Conservation (phyloP, 208 protist genomes). For the Wallacemonas sp. region DNA sequence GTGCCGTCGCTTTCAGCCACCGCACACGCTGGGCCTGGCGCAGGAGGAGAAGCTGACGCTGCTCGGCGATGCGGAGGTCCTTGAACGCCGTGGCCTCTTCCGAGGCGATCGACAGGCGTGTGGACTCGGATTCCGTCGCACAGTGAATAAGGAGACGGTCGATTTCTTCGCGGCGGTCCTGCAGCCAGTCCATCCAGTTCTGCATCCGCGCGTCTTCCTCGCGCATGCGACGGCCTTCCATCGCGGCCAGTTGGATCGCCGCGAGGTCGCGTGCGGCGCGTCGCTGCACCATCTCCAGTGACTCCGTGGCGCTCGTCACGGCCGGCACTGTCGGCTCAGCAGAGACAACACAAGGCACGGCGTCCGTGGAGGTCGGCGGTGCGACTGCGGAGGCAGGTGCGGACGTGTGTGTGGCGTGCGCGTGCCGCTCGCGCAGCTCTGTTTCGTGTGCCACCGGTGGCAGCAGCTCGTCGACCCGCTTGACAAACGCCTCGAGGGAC, state of each 20-base stretch:
- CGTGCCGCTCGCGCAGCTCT: slow-evolving; percentile 1
- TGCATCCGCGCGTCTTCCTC: slow-evolving; percentile 46
- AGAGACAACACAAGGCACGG: no score
- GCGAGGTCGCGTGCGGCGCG: slow-evolving; percentile 34
- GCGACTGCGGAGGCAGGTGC: neutral
- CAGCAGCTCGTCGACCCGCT: slow-evolving; percentile 46
- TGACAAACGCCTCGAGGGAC: slow-evolving; percentile 50
- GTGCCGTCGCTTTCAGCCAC: slow-evolving; percentile 30
- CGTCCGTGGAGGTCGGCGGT: no score
- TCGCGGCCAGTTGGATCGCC: slow-evolving; percentile 27
- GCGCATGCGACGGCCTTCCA: slow-evolving; percentile 45
- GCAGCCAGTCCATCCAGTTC: slow-evolving; percentile 23
- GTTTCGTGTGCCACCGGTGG: slow-evolving; percentile 26
- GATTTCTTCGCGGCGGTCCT: slow-evolving; percentile 25
- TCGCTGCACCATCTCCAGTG: slow-evolving; percentile 23
- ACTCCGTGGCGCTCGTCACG: neutral
- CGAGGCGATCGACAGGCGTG: neutral
- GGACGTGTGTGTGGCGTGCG: neutral
- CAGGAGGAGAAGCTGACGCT: slow-evolving; percentile 26
- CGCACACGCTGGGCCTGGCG: slow-evolving; percentile 37
- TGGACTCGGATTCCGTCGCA: slow-evolving; percentile 12
- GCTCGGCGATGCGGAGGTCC: slow-evolving; percentile 20
- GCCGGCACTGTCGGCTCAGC: no score
- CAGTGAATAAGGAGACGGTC: slow-evolving; percentile 22
- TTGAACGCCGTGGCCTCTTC: slow-evolving; percentile 25